phyloP scores from a whole-genome alignment of 2,329 filamentous ascomycete species.

The Harringtonia aguacate region DNA sequence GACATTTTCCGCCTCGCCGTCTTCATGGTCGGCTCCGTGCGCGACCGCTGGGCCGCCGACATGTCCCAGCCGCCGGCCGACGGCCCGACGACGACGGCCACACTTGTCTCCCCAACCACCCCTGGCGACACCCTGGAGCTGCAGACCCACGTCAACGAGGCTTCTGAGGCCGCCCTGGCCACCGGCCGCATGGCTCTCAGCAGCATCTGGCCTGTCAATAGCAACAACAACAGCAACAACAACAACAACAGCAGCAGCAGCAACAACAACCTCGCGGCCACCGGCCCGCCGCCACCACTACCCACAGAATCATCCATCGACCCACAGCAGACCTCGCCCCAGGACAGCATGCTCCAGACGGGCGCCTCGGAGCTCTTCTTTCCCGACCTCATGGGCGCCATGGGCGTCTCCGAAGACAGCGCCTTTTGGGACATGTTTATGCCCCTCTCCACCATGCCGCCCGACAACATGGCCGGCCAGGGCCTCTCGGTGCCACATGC shows the following conservation, averaged over 20 bases:
- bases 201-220: not conserved
- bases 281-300: not conserved
- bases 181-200: no score
- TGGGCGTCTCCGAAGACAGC: not conserved
- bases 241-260: not conserved
- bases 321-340: not conserved
- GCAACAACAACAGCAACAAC: not conserved
- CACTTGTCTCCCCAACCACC: no score
- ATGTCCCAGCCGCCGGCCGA: not conserved
- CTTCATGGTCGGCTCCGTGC: conserved; percentile 5
- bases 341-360: not conserved
- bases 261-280: no score
- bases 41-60: conserved; percentile 7
- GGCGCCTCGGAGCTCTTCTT: not conserved
- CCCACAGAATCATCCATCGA: no score
- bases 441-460: no score
- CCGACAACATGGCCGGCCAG: no score
- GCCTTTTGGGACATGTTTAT: not conserved
- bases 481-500: no score
- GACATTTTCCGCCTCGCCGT: conserved; percentile 6
- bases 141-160: no score
- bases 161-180: no score
- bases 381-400: not conserved
- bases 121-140: no score
- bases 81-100: no score